Conservation (phyloP, 2,329 filamentous ascomycete species). For the Cylindrodendrum hubeiense region DNA sequence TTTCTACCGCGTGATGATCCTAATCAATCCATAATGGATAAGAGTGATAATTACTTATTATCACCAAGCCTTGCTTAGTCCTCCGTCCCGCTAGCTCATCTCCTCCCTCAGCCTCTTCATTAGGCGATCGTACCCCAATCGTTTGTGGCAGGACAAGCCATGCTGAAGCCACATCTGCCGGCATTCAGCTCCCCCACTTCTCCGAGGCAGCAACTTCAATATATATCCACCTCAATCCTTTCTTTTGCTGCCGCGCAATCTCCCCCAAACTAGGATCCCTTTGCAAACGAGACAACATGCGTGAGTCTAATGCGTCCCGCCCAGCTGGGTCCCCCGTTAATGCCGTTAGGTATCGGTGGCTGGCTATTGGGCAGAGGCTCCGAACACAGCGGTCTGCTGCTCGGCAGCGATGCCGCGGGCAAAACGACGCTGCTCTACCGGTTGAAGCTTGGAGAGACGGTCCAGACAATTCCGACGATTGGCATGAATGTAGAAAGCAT, state of each 20-base stretch:
- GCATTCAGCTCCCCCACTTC: constrained; percentile 35
- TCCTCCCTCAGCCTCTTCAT: neutral
- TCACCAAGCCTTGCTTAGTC: neutral
- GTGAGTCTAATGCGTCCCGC: constrained; percentile 11
- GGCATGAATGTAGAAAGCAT: constrained; percentile 95
- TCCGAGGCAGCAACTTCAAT: constrained; percentile 38
- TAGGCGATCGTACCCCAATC: neutral
- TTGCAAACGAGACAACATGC: constrained; percentile 25
- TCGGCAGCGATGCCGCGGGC: constrained; percentile 59
- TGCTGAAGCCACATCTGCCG: constrained; percentile 35
- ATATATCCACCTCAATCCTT: neutral
- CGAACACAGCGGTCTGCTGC: constrained; percentile 34
- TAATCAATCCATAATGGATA: too few relatives aligned
- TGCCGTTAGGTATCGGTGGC: constrained; percentile 31
- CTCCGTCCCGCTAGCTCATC: neutral
- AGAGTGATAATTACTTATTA: too few relatives aligned
- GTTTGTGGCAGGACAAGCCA: neutral
- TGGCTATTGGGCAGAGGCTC: constrained; percentile 37
- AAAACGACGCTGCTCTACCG: constrained; percentile 84
- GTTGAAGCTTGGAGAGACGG: constrained; percentile 90
- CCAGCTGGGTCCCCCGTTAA: constrained; percentile 1
- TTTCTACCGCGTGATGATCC: too few relatives aligned
- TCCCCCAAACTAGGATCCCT: neutral
- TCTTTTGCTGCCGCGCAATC: neutral
- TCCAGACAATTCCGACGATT: constrained; percentile 95